A percentile compares a stretch with the other conserved stretches of the same genome.
These are phyloP conservation scores for Talaromyces proteolyticus DNA, from an alignment of 495 filamentous ascomycete genomes.

Conservation along the genomic window DNA sequence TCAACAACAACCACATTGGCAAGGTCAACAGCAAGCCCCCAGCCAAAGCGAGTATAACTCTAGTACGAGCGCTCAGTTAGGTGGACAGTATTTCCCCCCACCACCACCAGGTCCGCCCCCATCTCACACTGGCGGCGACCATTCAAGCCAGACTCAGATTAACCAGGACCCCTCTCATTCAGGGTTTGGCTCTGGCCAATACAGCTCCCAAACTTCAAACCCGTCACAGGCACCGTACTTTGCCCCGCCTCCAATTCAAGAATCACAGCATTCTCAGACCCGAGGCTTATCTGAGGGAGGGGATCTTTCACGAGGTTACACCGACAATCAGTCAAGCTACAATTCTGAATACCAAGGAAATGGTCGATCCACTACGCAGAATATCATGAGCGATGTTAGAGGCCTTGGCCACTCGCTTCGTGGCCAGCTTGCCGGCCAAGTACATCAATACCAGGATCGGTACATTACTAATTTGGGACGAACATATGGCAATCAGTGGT, in stretches of 20 bases:
- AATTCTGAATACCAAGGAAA: slow-evolving; percentile 9
- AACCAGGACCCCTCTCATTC: slow-evolving; percentile 11
- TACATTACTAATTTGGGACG: slow-evolving; percentile 17
- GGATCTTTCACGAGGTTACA: slow-evolving; percentile 16
- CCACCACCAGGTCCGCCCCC: slow-evolving; percentile 32
- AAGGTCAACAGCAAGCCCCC: slow-evolving; percentile 2
- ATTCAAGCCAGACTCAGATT: slow-evolving; percentile 13
- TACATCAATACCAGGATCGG: slow-evolving; percentile 42
- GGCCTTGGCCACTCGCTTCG: slow-evolving; percentile 30
- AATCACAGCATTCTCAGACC: slow-evolving; percentile 21
- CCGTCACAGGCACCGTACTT: slow-evolving; percentile 34
- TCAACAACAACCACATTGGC: slow-evolving; percentile 1
- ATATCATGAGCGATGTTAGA: slow-evolving; percentile 18
- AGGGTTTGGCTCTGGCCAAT: slow-evolving; percentile 6
- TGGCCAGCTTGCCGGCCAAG: slow-evolving; percentile 39
- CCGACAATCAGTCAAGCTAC: slow-evolving; percentile 26
- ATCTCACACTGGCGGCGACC: slow-evolving; percentile 4
- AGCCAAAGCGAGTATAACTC: not conserved
- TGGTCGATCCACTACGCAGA: slow-evolving; percentile 1
- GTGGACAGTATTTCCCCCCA: slow-evolving; percentile 37
- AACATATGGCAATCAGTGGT: slow-evolving; percentile 43
- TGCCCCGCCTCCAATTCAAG: slow-evolving; percentile 36
- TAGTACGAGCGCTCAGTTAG: not conserved
- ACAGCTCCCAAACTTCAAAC: slow-evolving; percentile 10
- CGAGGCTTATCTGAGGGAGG: slow-evolving; percentile 34